These are phyloP conservation scores for Suillus variegatus DNA, from an alignment of 768 basidiomycete species.

Conservation along the genomic window DNA sequence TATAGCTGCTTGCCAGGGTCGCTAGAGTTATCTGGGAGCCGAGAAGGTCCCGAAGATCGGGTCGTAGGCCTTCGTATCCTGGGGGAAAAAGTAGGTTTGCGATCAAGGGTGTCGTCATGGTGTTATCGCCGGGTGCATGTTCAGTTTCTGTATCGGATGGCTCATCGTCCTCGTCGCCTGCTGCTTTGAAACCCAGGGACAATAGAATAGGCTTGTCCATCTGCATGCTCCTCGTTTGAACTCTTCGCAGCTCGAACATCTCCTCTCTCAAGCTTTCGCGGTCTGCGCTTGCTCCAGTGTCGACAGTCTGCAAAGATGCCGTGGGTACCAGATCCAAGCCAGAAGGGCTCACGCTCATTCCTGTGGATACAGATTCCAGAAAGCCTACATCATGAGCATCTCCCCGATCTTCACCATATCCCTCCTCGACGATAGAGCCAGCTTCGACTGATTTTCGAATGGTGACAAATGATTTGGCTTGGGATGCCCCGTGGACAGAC, in stretches of 20 bases:
- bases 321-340: conserved; percentile 24
- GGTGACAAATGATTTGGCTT: neutral
- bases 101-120: neutral
- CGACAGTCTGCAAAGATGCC: conserved; percentile 20
- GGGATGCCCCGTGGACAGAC: conserved; percentile 2
- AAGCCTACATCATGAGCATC: conserved; percentile 8
- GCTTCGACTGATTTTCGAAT: neutral
- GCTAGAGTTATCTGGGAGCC: conserved; percentile 20
- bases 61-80: neutral
- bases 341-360: conserved; percentile 11
- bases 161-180: conserved; percentile 17
- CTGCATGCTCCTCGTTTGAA: conserved; percentile 51
- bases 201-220: conserved; percentile 49
- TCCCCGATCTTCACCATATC: conserved; percentile 10
- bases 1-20: conserved; percentile 38
- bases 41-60: neutral
- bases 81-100: neutral
- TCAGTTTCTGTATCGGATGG: conserved; percentile 9
- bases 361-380: conserved; percentile 16
- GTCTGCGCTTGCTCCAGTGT: conserved; percentile 16
- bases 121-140: neutral
- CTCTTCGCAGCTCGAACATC: conserved; percentile 47
- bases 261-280: conserved; percentile 27
- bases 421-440: conserved; percentile 2
- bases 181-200: conserved; percentile 25